Evolutionary conservation across 768 basidiomycete genomes (phyloP).

Genomic region (Asterophora parasitica): DNA sequence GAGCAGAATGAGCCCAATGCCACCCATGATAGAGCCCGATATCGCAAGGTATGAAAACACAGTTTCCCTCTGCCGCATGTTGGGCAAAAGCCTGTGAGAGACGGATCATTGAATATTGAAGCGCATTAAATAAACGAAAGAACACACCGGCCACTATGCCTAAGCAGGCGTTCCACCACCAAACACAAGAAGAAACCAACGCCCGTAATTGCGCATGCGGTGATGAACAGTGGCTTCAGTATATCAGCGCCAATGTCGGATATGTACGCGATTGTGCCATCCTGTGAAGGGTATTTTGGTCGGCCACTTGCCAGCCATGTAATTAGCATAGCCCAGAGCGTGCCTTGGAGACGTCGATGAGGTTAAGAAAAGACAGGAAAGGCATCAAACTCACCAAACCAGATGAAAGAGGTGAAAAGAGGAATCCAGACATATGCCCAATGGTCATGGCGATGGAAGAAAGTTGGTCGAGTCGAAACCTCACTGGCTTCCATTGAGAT

Average conservation of each 20-base stretch:
- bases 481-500: background rate
- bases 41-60: conserved; percentile 55
- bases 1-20: conserved; percentile 59
- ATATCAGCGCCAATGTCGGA: conserved; percentile 72
- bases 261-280: conserved; percentile 63
- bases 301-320: conserved; percentile 66
- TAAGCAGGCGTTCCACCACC: conserved; percentile 54
- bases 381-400: conserved; percentile 48
- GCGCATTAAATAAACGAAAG: background rate
- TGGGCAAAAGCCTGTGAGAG: conserved; percentile 46
- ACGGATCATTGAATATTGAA: background rate
- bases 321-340: conserved; percentile 64
- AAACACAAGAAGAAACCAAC: conserved; percentile 58
- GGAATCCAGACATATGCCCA: conserved; percentile 69
- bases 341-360: conserved; percentile 29
- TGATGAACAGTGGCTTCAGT: conserved; percentile 73
- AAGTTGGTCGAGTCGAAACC: background rate
- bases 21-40: conserved; percentile 57
- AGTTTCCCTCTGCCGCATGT: conserved; percentile 53
- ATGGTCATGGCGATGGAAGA: conserved; percentile 29
- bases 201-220: conserved; percentile 59
- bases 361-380: background rate
- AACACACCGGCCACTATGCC: conserved; percentile 57
- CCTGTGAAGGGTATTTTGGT: conserved; percentile 52
- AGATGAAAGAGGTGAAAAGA: conserved; percentile 51